Conservation (phyloP, 2,329 filamentous ascomycete species). For the Sporothrix luriei region DNA sequence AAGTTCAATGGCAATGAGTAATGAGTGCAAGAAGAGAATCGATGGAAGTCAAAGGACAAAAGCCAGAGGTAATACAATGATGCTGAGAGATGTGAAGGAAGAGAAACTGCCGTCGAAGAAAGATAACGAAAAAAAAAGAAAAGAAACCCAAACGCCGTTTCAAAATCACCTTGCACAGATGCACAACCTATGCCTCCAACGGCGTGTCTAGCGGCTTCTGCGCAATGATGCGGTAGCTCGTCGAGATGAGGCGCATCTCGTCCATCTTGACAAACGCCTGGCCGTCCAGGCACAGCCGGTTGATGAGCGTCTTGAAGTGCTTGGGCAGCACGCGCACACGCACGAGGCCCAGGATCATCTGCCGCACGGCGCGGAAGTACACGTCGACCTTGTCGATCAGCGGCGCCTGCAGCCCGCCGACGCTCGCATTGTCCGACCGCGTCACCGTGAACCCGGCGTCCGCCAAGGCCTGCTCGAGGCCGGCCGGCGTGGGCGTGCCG, state of each 20-base stretch:
- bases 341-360: constrained; percentile 53
- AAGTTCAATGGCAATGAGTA: not conserved
- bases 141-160: not conserved
- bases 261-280: constrained; percentile 61
- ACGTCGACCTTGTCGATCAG: constrained; percentile 58
- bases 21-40: constrained; percentile 30
- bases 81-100: constrained; percentile 18
- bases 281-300: constrained; percentile 56
- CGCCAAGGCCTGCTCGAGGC: constrained; percentile 50
- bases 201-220: constrained; percentile 45
- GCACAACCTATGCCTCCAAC: not conserved
- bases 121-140: not conserved
- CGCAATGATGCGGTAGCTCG: constrained; percentile 57
- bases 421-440: constrained; percentile 55
- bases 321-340: constrained; percentile 51
- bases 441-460: constrained; percentile 53
- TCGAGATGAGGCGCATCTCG: constrained; percentile 54
- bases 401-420: constrained; percentile 54
- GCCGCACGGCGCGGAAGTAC: constrained; percentile 56
- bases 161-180: not conserved
- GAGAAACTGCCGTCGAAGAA: constrained; percentile 11
- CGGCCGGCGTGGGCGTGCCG: constrained; percentile 54
- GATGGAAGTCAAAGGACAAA: not conserved
- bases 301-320: constrained; percentile 58
- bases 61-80: not conserved